phyloP scores from a whole-genome alignment of 768 basidiomycete species.

The Trametes elegans region DNA sequence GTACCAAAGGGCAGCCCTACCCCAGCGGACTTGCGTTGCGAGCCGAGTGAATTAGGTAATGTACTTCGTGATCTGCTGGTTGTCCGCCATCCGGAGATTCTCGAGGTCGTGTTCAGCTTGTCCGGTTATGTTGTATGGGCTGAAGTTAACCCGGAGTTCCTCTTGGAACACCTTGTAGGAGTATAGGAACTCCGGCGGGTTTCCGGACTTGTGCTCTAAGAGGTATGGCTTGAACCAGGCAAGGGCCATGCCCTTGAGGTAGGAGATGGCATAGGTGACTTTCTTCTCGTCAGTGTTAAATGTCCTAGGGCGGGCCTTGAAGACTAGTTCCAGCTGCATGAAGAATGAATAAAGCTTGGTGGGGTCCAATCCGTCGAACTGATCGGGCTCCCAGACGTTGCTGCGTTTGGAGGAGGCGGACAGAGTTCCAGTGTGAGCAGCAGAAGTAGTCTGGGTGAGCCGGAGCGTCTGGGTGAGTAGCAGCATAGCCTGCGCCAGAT shows the following conservation, averaged over 20 bases:
- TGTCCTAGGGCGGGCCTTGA: background rate
- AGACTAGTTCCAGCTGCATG: slow-evolving; percentile 5
- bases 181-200: too few relatives aligned
- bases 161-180: too few relatives aligned
- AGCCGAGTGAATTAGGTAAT: too few relatives aligned
- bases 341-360: slow-evolving; percentile 8
- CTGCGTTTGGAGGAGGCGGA: background rate
- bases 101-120: too few relatives aligned
- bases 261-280: slow-evolving; percentile 4
- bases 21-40: too few relatives aligned
- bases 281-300: slow-evolving; percentile 5
- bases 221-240: too few relatives aligned
- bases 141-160: too few relatives aligned
- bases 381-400: slow-evolving; percentile 1
- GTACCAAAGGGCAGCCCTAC: too few relatives aligned
- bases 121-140: too few relatives aligned
- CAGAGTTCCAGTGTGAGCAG: background rate
- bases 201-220: too few relatives aligned
- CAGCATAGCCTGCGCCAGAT: background rate
- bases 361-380: background rate
- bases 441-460: background rate
- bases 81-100: too few relatives aligned
- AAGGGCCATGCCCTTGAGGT: slow-evolving; percentile 2
- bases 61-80: too few relatives aligned
- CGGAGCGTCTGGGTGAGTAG: background rate